These are phyloP conservation scores for Vigna angularis DNA, from an alignment of 306 rosid species.

Conservation along the genomic window DNA sequence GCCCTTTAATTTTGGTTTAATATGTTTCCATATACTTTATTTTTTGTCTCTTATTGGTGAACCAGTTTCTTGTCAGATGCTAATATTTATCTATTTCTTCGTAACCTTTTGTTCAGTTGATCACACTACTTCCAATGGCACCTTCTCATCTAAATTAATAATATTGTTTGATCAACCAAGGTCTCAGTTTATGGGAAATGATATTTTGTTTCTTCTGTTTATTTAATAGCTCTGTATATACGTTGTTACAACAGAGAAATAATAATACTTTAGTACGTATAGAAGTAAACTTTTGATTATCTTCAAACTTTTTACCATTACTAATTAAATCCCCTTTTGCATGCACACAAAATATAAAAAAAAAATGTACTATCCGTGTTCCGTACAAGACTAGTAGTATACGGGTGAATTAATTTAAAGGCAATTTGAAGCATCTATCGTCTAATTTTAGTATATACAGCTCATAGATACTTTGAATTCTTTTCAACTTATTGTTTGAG, in stretches of 20 bases:
- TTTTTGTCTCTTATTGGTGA: slow-evolving; percentile 40
- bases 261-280: neutral
- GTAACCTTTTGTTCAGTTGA: slow-evolving; percentile 5
- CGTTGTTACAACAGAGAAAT: slow-evolving; percentile 7
- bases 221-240: slow-evolving; percentile 6
- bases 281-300: neutral
- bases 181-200: slow-evolving; percentile 49
- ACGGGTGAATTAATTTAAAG: neutral
- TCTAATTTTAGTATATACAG: neutral
- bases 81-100: slow-evolving; percentile 27
- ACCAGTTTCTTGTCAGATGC: slow-evolving; percentile 41
- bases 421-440: neutral
- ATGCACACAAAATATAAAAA: neutral
- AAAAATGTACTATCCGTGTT: neutral
- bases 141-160: slow-evolving; percentile 46
- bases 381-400: neutral
- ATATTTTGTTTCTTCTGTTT: slow-evolving; percentile 49
- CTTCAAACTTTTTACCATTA: neutral
- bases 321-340: neutral
- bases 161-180: slow-evolving; percentile 23
- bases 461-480: neutral
- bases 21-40: neutral
- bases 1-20: neutral
- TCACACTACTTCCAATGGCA: slow-evolving; percentile 45
- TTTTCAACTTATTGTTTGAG: neutral